phyloP scores from a whole-genome alignment of 2,329 filamentous ascomycete species.

The Fusarium burgessii region DNA sequence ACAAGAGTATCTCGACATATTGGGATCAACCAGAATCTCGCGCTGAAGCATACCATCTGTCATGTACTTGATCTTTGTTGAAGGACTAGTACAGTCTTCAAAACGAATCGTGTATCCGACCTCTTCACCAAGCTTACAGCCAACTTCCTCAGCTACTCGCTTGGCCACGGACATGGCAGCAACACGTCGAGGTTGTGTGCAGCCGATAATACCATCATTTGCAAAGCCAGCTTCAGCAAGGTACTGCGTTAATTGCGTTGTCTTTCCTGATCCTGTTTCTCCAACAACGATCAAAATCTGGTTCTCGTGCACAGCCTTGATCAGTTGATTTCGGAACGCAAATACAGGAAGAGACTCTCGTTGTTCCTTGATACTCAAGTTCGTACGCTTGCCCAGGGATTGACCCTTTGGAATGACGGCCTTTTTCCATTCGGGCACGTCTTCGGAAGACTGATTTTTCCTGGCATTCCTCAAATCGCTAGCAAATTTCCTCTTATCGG shows the following conservation, averaged over 20 bases:
- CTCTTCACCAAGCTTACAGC: constrained; percentile 88
- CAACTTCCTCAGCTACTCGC: constrained; percentile 95
- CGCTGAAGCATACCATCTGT: constrained; percentile 98
- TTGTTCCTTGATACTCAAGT: constrained; percentile 94
- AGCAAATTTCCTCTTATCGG: constrained; percentile 88
- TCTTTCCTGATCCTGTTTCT: constrained; percentile 97
- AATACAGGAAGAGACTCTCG: constrained; percentile 89
- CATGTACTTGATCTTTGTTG: constrained; percentile 99
- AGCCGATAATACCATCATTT: constrained; percentile 90
- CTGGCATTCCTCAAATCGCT: constrained; percentile 81
- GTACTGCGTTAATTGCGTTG: constrained; percentile 95
- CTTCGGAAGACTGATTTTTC: constrained; percentile 70
- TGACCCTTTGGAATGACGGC: constrained; percentile 83
- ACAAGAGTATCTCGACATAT: constrained; percentile 89
- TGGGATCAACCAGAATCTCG: constrained; percentile 92
- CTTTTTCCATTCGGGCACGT: constrained; percentile 92
- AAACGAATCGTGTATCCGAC: constrained; percentile 99
- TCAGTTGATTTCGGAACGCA: constrained; percentile 86
- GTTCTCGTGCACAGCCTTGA: constrained; percentile 87
- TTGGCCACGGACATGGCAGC: constrained; percentile 98
- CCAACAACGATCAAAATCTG: constrained; percentile 96
- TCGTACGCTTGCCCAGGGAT: constrained; percentile 86
- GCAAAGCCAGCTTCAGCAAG: constrained; percentile 92
- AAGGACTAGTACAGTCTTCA: constrained; percentile 88
- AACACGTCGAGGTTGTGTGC: constrained; percentile 95